Percentiles rank a stretch among this genome's conserved stretches.
Evolutionary conservation across 352 stramenopile species (phyloP).

Genomic region (Phytophthora pinifolia): DNA sequence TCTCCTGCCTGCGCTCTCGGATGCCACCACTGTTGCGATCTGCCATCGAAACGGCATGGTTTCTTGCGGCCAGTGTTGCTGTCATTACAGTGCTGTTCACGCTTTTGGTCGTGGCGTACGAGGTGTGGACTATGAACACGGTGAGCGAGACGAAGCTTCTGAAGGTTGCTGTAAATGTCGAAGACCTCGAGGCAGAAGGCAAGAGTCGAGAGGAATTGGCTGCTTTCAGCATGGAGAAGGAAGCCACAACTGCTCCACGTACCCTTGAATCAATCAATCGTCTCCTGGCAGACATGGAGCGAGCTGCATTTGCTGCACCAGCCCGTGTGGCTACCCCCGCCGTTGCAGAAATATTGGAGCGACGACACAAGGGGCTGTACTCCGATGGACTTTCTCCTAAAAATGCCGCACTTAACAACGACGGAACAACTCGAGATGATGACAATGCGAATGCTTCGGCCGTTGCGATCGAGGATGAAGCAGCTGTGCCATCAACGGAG

Average conservation of each 20-base stretch:
- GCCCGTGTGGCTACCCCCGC: conserved; percentile 22
- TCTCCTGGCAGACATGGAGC: conserved; percentile 23
- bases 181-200: background rate
- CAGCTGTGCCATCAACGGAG: background rate
- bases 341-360: conserved; percentile 25
- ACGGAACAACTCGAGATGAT: background rate
- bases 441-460: background rate
- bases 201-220: background rate
- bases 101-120: conserved; percentile 3
- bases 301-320: conserved; percentile 16
- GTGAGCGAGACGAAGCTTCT: background rate
- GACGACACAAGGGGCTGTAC: conserved; percentile 20
- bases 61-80: conserved; percentile 12
- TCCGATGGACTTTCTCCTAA: background rate
- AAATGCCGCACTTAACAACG: background rate
- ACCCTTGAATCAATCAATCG: conserved; percentile 9
- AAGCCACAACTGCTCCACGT: background rate
- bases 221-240: background rate
- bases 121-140: conserved; percentile 12
- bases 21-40: conserved; percentile 6
- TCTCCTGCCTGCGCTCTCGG: conserved; percentile 32
- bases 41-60: conserved; percentile 20
- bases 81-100: conserved; percentile 12
- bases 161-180: background rate
- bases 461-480: background rate